Evolutionary conservation across 75 land plant species (phyloP).

Genomic region (Selaginella moellendorffii): DNA sequence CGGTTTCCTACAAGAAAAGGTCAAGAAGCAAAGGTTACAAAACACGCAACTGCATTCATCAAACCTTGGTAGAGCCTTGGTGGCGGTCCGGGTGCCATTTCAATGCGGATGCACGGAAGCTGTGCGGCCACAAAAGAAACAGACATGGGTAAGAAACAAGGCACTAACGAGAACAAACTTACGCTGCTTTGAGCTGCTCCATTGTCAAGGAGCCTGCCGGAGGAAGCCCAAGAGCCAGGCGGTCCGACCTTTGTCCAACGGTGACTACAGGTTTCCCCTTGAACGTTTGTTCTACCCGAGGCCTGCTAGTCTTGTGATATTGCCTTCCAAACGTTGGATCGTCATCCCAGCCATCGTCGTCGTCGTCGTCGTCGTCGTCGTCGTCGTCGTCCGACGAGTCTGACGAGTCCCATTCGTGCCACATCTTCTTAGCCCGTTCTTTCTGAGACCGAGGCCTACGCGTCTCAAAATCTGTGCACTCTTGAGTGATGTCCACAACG

Average conservation of each 20-base stretch:
- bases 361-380: background rate
- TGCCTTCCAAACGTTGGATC: background rate
- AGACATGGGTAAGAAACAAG: background rate
- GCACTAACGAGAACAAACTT: constrained; percentile 13
- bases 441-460: background rate
- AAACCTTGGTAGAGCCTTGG: constrained; percentile 66
- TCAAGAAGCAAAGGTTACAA: background rate
- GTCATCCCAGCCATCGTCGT: background rate
- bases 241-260: constrained; percentile 19
- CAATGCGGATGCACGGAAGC: constrained; percentile 67
- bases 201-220: constrained; percentile 49
- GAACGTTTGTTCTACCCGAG: background rate
- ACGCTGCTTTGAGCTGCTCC: constrained; percentile 73
- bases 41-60: background rate
- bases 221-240: constrained; percentile 60
- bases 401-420: background rate
- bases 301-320: background rate
- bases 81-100: constrained; percentile 94
- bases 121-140: constrained; percentile 16
- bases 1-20: constrained; percentile 37
- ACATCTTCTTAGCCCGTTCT: background rate
- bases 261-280: background rate
- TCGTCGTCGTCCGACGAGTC: background rate
- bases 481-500: too few relatives aligned
- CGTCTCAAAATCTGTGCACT: background rate